Conservation (phyloP, 1,284 basidiomycete genomes). For the Psilocybe mexicana region DNA sequence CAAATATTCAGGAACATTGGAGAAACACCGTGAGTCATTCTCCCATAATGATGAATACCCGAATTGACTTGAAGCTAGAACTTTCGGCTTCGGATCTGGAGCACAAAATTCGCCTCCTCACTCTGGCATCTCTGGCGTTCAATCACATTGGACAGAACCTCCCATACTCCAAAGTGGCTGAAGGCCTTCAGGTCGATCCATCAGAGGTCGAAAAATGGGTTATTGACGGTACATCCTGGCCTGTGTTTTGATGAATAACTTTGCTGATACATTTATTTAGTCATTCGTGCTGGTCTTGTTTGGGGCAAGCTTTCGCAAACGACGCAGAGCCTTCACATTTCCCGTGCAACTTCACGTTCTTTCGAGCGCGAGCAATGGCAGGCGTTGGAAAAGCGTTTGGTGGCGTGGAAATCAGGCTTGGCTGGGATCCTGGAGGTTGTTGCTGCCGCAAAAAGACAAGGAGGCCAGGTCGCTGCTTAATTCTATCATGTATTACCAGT, state of each 20-base stretch:
- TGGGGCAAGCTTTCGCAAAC: conserved; percentile 88
- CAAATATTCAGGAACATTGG: conserved; percentile 51
- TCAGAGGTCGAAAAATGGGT: conserved; percentile 88
- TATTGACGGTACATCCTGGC: conserved; percentile 74
- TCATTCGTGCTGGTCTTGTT: conserved; percentile 82
- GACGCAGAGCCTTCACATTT: conserved; percentile 73
- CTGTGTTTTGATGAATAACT: conserved; percentile 1
- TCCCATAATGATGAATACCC: not conserved
- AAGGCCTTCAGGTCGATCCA: conserved; percentile 65
- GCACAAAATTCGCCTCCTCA: conserved; percentile 82
- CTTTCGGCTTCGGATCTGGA: conserved; percentile 52
- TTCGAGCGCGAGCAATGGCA: conserved; percentile 86
- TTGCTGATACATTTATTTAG: conserved; percentile 41
- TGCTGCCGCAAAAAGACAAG: conserved; percentile 55
- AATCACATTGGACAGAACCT: conserved; percentile 77
- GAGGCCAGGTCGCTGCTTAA: conserved; percentile 31
- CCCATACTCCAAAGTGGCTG: conserved; percentile 73
- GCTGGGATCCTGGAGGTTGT: conserved; percentile 70
- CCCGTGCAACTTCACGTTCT: conserved; percentile 73
- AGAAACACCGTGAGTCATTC: conserved; percentile 58
- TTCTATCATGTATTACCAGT: conserved; percentile 27
- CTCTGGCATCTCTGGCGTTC: conserved; percentile 78
- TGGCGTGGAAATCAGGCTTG: conserved; percentile 80
- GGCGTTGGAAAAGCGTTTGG: conserved; percentile 74
- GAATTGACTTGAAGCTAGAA: conserved; percentile 28